These are phyloP conservation scores for Annulohypoxylon bovei DNA, from an alignment of 495 filamentous ascomycete species.

Conservation along the genomic window DNA sequence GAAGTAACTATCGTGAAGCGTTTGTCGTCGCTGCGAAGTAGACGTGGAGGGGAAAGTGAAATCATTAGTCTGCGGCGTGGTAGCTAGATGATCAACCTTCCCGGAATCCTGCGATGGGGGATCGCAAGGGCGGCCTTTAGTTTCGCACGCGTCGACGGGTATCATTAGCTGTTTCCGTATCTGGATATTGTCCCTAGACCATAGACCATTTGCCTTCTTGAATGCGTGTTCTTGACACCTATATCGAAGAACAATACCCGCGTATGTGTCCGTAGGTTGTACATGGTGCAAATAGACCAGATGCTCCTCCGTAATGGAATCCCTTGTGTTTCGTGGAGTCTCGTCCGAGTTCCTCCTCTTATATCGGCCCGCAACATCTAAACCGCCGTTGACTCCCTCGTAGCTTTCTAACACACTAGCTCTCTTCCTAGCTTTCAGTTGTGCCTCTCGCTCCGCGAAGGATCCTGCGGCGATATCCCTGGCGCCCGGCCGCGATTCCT, in stretches of 20 bases:
- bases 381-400: constrained; percentile 58
- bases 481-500: constrained; percentile 47
- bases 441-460: constrained; percentile 57
- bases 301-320: constrained; percentile 68
- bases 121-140: constrained; percentile 75
- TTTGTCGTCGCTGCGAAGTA: constrained; percentile 25
- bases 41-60: constrained; percentile 12
- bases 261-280: constrained; percentile 81
- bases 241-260: constrained; percentile 89
- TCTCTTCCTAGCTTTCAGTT: constrained; percentile 57
- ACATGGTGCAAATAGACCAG: constrained; percentile 93
- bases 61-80: constrained; percentile 52
- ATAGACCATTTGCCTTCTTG: constrained; percentile 88
- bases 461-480: constrained; percentile 61
- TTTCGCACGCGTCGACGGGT: constrained; percentile 88
- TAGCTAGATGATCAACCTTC: constrained; percentile 57
- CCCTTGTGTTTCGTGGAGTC: constrained; percentile 42
- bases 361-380: constrained; percentile 59
- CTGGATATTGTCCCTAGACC: constrained; percentile 91
- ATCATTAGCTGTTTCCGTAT: constrained; percentile 80
- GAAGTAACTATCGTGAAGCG: constrained; percentile 51
- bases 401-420: constrained; percentile 63
- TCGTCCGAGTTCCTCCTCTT: constrained; percentile 67
- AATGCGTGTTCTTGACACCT: constrained; percentile 82
- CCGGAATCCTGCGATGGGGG: constrained; percentile 46